Conservation (phyloP, 1,139 yeast species). For the Diutina ranongensis region DNA sequence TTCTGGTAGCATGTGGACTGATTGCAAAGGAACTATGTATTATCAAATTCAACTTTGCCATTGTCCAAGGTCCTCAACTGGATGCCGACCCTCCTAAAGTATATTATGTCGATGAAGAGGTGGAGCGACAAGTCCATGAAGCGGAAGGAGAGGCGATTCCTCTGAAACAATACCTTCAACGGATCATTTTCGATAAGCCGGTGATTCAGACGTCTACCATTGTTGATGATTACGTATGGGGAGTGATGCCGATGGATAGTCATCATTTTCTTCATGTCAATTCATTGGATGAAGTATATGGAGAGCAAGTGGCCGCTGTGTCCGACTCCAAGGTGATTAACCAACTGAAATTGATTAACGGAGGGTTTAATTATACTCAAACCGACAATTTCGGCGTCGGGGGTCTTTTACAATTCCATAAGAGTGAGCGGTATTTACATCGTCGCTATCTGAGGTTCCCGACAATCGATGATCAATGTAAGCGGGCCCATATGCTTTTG, state of each 20-base stretch:
- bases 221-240: conserved; percentile 2
- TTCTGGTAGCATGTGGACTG: conserved; percentile 28
- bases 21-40: conserved; percentile 38
- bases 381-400: conserved; percentile 35
- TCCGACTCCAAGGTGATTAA: conserved; percentile 6
- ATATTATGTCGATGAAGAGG: conserved; percentile 10
- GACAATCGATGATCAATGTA: conserved; percentile 26
- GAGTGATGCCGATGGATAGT: neutral
- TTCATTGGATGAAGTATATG: neutral
- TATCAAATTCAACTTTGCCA: conserved; percentile 24
- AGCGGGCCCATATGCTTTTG: conserved; percentile 19
- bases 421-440: neutral
- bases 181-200: neutral
- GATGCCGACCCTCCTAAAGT: conserved; percentile 10
- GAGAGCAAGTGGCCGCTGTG: neutral
- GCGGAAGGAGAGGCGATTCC: conserved; percentile 15
- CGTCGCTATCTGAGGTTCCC: conserved; percentile 11
- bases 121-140: conserved; percentile 22
- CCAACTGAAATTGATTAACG: conserved; percentile 26
- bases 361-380: conserved; percentile 23
- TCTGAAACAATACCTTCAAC: neutral
- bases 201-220: neutral
- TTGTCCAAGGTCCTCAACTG: neutral
- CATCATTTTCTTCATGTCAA: neutral
- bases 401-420: neutral